Conservation (phyloP, 176 grass and related monocot species). For the Oryza officinalis region DNA sequence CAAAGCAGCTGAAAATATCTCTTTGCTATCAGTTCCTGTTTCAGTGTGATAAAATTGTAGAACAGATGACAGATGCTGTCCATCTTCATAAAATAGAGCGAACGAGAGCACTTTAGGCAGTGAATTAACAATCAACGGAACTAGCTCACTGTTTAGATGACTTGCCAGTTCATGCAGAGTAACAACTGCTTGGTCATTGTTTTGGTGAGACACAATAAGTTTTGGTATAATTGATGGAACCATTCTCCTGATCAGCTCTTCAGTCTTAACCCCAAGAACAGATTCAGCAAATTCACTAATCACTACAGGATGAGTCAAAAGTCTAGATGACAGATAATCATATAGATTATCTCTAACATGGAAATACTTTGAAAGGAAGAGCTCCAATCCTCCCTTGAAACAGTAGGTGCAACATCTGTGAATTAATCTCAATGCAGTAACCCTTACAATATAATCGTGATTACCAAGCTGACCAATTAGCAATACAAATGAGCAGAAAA, state of each 20-base stretch:
- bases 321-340: slow-evolving; percentile 69
- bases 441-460: slow-evolving; percentile 59
- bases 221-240: slow-evolving; percentile 88
- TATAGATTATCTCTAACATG: slow-evolving; percentile 70
- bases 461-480: slow-evolving; percentile 73
- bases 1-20: slow-evolving; percentile 94
- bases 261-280: slow-evolving; percentile 73
- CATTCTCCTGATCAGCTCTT: slow-evolving; percentile 78
- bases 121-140: slow-evolving; percentile 61
- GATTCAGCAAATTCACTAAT: slow-evolving; percentile 78
- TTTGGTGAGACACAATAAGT: slow-evolving; percentile 72
- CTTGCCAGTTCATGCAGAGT: slow-evolving; percentile 77
- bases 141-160: slow-evolving; percentile 61
- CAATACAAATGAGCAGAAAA: slow-evolving; percentile 75
- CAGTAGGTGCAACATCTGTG: slow-evolving; percentile 58
- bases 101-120: slow-evolving; percentile 84
- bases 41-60: slow-evolving; percentile 85
- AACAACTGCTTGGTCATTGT: slow-evolving; percentile 59
- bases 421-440: slow-evolving; percentile 70
- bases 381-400: slow-evolving; percentile 78
- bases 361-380: slow-evolving; percentile 62
- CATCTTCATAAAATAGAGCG: slow-evolving; percentile 77
- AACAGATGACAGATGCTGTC: slow-evolving; percentile 66
- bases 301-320: slow-evolving; percentile 59
- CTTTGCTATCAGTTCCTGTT: slow-evolving; percentile 76